A percentile compares a stretch with the other conserved stretches of the same genome.
These are phyloP conservation scores for Candida corydali DNA, from an alignment of 805 yeast genomes.

Conservation along the genomic window DNA sequence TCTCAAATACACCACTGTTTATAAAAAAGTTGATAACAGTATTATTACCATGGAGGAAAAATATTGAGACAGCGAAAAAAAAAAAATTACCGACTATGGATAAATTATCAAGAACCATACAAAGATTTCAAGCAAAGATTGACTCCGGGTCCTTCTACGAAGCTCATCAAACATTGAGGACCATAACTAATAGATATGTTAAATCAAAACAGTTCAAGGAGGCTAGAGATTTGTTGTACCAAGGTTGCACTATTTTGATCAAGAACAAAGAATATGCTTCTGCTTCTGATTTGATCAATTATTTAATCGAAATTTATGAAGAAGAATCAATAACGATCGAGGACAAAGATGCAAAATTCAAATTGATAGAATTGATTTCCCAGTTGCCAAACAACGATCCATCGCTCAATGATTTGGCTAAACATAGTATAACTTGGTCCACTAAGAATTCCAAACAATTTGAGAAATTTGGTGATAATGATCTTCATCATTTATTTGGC, in stretches of 20 bases:
- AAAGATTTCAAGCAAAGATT: conserved; percentile 65
- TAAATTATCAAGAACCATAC: conserved; percentile 57
- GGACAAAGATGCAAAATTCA: conserved; percentile 39
- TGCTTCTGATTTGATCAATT: conserved; percentile 70
- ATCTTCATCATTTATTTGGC: conserved; percentile 72
- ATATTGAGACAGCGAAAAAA: conserved; percentile 1
- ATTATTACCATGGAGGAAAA: conserved; percentile 1
- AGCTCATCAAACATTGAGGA: conserved; percentile 91
- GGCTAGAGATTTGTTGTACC: conserved; percentile 70
- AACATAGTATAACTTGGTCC: conserved; percentile 68
- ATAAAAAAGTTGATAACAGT: not conserved
- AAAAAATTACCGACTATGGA: conserved; percentile 13
- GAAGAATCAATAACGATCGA: conserved; percentile 40
- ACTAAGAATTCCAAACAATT: conserved; percentile 33
- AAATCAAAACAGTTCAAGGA: conserved; percentile 61
- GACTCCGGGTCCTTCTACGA: conserved; percentile 79
- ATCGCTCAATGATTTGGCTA: conserved; percentile 59
- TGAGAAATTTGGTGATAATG: conserved; percentile 66
- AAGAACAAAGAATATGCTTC: conserved; percentile 73
- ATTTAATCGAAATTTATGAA: conserved; percentile 67
- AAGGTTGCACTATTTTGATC: conserved; percentile 66
- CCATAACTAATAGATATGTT: conserved; percentile 82
- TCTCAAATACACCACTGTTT: not conserved
- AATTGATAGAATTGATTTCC: conserved; percentile 45
- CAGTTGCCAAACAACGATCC: conserved; percentile 41